phyloP scores from a whole-genome alignment of 140 eudicot species.

The Flaveria floridana region DNA sequence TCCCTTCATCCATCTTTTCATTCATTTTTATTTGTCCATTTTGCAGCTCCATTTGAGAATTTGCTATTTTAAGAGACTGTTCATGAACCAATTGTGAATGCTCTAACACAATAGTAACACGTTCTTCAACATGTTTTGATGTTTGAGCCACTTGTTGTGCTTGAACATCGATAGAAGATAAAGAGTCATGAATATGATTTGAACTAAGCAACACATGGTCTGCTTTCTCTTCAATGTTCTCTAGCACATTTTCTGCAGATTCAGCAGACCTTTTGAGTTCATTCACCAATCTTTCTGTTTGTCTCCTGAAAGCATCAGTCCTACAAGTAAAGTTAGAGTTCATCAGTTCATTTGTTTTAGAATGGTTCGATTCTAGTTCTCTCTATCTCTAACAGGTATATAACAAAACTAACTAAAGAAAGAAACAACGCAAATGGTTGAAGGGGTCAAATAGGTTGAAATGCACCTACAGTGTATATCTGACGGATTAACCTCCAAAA shows the following conservation, averaged over 20 bases:
- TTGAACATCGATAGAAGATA: slow-evolving; percentile 48
- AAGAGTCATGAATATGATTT: slow-evolving; percentile 47
- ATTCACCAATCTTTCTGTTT: slow-evolving; percentile 72
- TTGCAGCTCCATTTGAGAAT: slow-evolving; percentile 58
- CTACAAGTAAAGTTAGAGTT: slow-evolving; percentile 30
- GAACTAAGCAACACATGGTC: slow-evolving; percentile 47
- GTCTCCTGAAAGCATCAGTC: slow-evolving; percentile 66
- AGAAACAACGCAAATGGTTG: neutral
- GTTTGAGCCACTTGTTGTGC: slow-evolving; percentile 54
- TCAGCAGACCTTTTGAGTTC: slow-evolving; percentile 65
- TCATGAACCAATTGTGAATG: slow-evolving; percentile 49
- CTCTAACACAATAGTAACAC: slow-evolving; percentile 35
- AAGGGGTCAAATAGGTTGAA: neutral
- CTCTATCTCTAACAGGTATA: neutral
- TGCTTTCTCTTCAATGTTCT: slow-evolving; percentile 53
- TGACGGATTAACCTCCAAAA: neutral
- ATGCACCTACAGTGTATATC: neutral
- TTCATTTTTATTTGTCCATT: slow-evolving; percentile 56
- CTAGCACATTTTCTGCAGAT: slow-evolving; percentile 55
- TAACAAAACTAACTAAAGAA: neutral
- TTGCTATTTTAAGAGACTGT: slow-evolving; percentile 49
- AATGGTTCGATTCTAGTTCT: neutral
- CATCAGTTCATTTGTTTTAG: neutral
- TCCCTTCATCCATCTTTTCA: slow-evolving; percentile 51
- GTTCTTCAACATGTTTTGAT: slow-evolving; percentile 47